These are phyloP conservation scores for Botrytis deweyae DNA, from an alignment of 2,329 filamentous ascomycete species.

Conservation along the genomic window DNA sequence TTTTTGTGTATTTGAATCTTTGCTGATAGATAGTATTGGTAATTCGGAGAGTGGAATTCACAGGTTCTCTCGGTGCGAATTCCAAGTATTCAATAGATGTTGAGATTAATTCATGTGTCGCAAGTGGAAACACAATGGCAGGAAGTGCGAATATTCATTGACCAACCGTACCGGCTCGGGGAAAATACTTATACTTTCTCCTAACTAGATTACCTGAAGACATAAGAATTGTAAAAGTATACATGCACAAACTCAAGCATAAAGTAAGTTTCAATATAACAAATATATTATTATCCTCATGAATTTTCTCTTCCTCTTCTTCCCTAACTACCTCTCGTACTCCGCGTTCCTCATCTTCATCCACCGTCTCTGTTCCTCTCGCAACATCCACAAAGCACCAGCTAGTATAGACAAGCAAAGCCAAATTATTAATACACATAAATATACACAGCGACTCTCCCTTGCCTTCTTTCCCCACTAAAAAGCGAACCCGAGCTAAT, in stretches of 20 bases:
- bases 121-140: not conserved
- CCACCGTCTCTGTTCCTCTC: not conserved
- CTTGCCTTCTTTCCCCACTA: not conserved
- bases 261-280: not conserved
- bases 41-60: not conserved
- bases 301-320: not conserved
- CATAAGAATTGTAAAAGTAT: not conserved
- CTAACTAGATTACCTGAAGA: accelerated
- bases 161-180: not conserved
- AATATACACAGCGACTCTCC: not conserved
- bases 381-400: not conserved
- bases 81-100: not conserved
- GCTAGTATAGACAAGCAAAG: not conserved
- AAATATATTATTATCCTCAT: not conserved
- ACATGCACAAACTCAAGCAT: not conserved
- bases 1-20: not conserved
- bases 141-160: not conserved
- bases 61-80: not conserved
- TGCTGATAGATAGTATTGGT: not conserved
- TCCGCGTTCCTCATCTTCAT: not conserved
- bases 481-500: not conserved
- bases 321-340: not conserved
- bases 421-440: not conserved
- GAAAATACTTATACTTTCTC: not conserved
- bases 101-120: not conserved